Evolutionary conservation across 1,284 basidiomycete species (phyloP).

Genomic region (Ustilago shanxiensis): DNA sequence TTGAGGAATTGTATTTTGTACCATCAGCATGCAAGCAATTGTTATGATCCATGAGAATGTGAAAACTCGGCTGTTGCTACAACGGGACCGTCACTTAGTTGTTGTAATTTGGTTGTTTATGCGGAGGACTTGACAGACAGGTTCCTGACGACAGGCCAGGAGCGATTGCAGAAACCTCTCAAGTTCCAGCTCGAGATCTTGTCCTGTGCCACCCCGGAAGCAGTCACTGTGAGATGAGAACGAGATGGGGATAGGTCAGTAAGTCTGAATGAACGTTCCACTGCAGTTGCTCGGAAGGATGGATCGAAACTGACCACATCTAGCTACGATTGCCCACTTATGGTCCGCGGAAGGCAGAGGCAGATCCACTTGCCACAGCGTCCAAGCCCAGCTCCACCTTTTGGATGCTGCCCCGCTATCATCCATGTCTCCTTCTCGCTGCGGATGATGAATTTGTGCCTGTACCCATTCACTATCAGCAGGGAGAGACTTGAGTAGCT

Average conservation of each 20-base stretch:
- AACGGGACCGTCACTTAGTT: background rate
- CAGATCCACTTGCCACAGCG: constrained; percentile 40
- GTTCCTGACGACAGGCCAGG: constrained; percentile 52
- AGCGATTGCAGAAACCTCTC: constrained; percentile 54
- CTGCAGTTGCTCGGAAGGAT: too few species aligned
- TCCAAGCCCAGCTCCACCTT: constrained; percentile 54
- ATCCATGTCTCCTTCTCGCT: background rate
- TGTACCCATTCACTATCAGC: constrained; percentile 27
- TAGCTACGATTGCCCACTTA: constrained; percentile 35
- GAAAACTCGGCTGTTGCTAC: too few species aligned
- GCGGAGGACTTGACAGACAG: constrained; percentile 8
- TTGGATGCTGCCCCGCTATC: background rate
- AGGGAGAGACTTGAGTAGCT: constrained; percentile 25
- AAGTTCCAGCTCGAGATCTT: constrained; percentile 50
- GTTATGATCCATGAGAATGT: too few species aligned
- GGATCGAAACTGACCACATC: constrained; percentile 48
- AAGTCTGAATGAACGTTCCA: too few species aligned
- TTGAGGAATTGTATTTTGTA: background rate
- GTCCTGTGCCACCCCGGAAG: constrained; percentile 46
- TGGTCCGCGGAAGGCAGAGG: background rate
- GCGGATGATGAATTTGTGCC: constrained; percentile 14
- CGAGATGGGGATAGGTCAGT: background rate
- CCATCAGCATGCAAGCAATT: background rate
- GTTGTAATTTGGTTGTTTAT: background rate
- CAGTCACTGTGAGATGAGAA: constrained; percentile 32